These are phyloP conservation scores for Pichia californica DNA, from an alignment of 805 yeast genomes.

Conservation along the genomic window DNA sequence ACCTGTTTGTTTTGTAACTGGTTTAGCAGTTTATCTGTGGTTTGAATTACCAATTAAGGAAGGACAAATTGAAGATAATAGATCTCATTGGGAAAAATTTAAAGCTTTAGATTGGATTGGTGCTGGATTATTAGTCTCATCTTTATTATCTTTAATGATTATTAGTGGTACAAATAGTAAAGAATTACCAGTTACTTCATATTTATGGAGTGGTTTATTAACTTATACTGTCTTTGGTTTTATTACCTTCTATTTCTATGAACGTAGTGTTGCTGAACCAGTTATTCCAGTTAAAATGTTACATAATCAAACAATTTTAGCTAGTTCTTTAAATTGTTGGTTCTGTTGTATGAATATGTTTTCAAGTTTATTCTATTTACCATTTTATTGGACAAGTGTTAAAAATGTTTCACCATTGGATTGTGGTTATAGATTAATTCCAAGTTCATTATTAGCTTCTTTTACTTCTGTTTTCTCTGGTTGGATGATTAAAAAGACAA, in stretches of 20 bases:
- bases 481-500: conserved; percentile 57
- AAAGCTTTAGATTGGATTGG: conserved; percentile 48
- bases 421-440: conserved; percentile 38
- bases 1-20: conserved; percentile 43
- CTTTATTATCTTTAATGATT: conserved; percentile 51
- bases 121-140: conserved; percentile 47
- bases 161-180: conserved; percentile 63
- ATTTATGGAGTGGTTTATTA: conserved; percentile 31
- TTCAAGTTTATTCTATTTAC: conserved; percentile 60
- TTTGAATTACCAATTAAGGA: conserved; percentile 34
- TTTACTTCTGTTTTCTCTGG: conserved; percentile 65
- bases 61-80: neutral
- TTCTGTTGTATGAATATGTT: conserved; percentile 64
- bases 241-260: conserved; percentile 15
- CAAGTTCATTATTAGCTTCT: conserved; percentile 63
- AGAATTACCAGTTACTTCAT: conserved; percentile 41
- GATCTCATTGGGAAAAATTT: conserved; percentile 29
- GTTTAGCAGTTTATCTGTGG: conserved; percentile 30
- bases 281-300: conserved; percentile 59
- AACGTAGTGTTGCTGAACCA: conserved; percentile 40
- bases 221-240: conserved; percentile 13
- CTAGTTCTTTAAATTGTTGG: conserved; percentile 64
- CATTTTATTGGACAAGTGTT: conserved; percentile 45
- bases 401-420: conserved; percentile 23
- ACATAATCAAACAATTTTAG: conserved; percentile 50